Evolutionary conservation across 441 rosid species (phyloP).

Genomic region (Gossypium aridum): DNA sequence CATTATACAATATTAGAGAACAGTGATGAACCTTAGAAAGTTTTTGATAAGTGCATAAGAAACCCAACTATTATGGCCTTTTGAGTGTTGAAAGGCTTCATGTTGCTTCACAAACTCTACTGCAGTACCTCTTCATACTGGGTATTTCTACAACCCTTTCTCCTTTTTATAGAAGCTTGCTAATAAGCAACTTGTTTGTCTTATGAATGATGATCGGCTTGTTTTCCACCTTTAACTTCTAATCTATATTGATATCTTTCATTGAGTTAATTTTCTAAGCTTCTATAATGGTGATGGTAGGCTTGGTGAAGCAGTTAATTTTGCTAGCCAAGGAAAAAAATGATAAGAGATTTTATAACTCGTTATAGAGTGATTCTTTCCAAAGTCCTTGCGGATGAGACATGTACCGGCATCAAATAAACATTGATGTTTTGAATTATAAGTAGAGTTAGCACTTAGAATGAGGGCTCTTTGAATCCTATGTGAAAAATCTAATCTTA

Average conservation of each 20-base stretch:
- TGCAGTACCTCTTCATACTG: background rate
- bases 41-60: background rate
- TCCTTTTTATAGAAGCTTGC: background rate
- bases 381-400: background rate
- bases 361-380: constrained; percentile 9
- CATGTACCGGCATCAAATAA: background rate
- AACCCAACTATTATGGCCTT: background rate
- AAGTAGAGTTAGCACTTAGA: background rate
- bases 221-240: background rate
- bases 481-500: background rate
- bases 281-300: background rate
- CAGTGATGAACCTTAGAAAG: background rate
- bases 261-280: background rate
- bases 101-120: background rate
- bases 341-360: constrained; percentile 1
- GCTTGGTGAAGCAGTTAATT: constrained; percentile 11
- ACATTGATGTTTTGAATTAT: background rate
- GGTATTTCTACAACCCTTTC: constrained; percentile 5
- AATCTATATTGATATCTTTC: background rate
- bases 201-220: background rate
- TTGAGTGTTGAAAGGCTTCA: background rate
- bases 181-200: background rate
- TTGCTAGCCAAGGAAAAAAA: constrained; percentile 15
- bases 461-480: background rate
- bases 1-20: background rate